Conservation (phyloP, 1,284 basidiomycete genomes). For the Agaricales sp. region DNA sequence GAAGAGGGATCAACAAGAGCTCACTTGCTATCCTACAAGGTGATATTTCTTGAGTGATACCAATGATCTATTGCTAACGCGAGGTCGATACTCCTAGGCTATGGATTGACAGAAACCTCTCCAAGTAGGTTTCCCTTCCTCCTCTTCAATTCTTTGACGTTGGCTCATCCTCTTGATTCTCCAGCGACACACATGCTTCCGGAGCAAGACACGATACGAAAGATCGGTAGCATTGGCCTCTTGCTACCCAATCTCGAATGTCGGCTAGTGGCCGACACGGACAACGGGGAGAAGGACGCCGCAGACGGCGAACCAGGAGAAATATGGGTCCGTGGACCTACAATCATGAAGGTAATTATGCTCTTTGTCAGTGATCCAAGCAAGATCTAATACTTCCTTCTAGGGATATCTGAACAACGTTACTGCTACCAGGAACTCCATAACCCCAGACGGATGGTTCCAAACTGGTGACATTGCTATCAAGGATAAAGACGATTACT, state of each 20-base stretch:
- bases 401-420: conserved; percentile 64
- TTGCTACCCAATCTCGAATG: conserved; percentile 75
- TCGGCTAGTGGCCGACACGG: conserved; percentile 56
- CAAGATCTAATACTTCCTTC: neutral
- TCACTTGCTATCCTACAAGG: conserved; percentile 33
- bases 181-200: conserved; percentile 43
- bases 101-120: conserved; percentile 74
- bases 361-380: neutral
- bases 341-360: conserved; percentile 62
- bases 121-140: conserved; percentile 14
- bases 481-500: conserved; percentile 54
- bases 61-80: neutral
- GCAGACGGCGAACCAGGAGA: conserved; percentile 57
- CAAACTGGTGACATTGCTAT: conserved; percentile 75
- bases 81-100: conserved; percentile 30
- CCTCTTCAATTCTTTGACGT: neutral
- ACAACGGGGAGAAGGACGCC: conserved; percentile 41
- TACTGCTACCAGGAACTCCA: conserved; percentile 51
- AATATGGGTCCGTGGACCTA: conserved; percentile 71
- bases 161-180: neutral
- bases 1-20: conserved; percentile 18
- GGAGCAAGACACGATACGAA: conserved; percentile 24
- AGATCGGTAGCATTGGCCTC: conserved; percentile 58
- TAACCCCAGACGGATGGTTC: conserved; percentile 72
- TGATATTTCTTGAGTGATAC: conserved; percentile 15